A percentile compares a stretch with the other conserved stretches of the same genome.
These are phyloP conservation scores for Mycena galopus DNA, from an alignment of 768 basidiomycete species.

Conservation along the genomic window DNA sequence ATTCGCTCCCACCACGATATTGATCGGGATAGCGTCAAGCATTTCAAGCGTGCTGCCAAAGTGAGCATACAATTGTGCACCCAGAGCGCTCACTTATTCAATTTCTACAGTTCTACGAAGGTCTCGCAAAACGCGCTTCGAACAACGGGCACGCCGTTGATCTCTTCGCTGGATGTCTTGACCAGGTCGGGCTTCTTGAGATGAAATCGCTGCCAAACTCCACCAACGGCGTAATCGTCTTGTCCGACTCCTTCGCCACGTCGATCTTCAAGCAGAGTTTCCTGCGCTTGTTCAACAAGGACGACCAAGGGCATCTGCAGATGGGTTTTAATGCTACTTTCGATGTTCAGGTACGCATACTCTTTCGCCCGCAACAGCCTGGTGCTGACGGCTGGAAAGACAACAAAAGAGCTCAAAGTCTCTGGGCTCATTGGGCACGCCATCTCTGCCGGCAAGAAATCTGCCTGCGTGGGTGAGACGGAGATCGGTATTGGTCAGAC, in stretches of 20 bases:
- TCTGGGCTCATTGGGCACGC: conserved; percentile 98
- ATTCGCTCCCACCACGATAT: conserved; percentile 99
- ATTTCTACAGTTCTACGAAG: conserved; percentile 89
- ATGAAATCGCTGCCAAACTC: conserved; percentile 97
- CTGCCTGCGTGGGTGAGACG: conserved; percentile 96
- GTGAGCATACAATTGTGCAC: conserved; percentile 54
- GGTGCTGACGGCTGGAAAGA: conserved; percentile 60
- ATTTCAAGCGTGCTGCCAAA: conserved; percentile 97
- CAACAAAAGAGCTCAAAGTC: conserved; percentile 98
- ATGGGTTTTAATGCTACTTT: conserved; percentile 99
- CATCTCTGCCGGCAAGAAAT: conserved; percentile 97
- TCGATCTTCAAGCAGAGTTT: conserved; percentile 99
- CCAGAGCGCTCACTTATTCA: conserved; percentile 28
- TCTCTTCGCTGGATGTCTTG: conserved; percentile 95
- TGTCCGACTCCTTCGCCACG: conserved; percentile 97
- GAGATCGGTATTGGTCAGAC: conserved; percentile 99
- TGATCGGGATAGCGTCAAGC: conserved; percentile 95
- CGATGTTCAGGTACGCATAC: conserved; percentile 84
- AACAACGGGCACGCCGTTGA: conserved; percentile 96
- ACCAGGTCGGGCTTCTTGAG: conserved; percentile 97
- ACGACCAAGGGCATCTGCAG: conserved; percentile 89
- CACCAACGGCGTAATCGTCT: conserved; percentile 95
- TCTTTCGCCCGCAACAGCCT: neutral
- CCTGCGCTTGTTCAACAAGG: conserved; percentile 92
- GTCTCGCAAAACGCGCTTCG: conserved; percentile 90